Percentiles rank a stretch among this genome's conserved stretches.
Conservation (phyloP, 495 filamentous ascomycete genomes). For the Filosporella fistucella region DNA sequence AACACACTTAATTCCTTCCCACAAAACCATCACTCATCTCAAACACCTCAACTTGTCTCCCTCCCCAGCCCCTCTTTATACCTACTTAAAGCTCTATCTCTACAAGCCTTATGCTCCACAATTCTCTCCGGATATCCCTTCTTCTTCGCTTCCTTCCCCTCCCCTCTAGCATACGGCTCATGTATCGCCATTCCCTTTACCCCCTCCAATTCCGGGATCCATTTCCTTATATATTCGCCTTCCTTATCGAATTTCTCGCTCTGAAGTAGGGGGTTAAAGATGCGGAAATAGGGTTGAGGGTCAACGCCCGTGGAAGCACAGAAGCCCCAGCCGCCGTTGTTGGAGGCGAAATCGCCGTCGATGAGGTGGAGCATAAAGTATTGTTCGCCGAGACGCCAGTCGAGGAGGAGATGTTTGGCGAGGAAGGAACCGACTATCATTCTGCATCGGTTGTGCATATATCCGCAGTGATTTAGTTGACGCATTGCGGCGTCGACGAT, state of each 20-base stretch:
- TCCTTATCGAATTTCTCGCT: constrained; percentile 76
- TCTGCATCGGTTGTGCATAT: constrained; percentile 87
- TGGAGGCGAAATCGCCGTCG: constrained; percentile 89
- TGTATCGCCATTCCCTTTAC: constrained; percentile 65
- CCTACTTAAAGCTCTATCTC: constrained; percentile 60
- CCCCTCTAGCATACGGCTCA: constrained; percentile 70
- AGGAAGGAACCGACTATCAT: constrained; percentile 90
- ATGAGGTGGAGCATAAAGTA: constrained; percentile 88
- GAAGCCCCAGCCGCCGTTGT: constrained; percentile 93
- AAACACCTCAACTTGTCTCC: too few relatives aligned
- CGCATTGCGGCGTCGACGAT: constrained; percentile 94
- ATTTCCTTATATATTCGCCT: constrained; percentile 66
- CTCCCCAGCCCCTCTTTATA: constrained; percentile 67
- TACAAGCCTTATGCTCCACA: constrained; percentile 65
- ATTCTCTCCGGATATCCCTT: constrained; percentile 70
- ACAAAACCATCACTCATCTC: constrained; percentile 42
- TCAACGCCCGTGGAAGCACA: constrained; percentile 76
- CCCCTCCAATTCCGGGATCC: constrained; percentile 63
- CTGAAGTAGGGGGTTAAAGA: constrained; percentile 86
- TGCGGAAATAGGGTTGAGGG: constrained; percentile 87
- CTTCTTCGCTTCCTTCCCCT: constrained; percentile 50
- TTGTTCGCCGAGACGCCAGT: constrained; percentile 86
- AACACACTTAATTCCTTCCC: constrained; percentile 54
- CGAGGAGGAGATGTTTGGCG: constrained; percentile 78
- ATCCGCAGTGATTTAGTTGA: constrained; percentile 64